These are phyloP conservation scores for Vaccinium darrowii DNA, from an alignment of 148 eudicot species.

Conservation along the genomic window DNA sequence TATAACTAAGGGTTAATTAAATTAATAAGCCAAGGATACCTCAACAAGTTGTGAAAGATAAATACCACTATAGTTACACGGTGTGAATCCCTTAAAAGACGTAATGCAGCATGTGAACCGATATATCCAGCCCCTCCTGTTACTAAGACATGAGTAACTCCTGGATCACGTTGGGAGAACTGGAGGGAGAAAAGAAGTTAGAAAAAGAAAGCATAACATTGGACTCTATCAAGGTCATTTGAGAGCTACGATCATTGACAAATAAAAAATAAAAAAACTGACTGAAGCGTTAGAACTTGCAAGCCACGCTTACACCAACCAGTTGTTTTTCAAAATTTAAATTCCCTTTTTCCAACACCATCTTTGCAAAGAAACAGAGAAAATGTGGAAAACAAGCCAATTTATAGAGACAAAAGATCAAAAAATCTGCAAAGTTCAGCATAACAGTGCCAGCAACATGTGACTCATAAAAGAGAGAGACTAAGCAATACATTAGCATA, in stretches of 20 bases:
- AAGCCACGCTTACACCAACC: neutral
- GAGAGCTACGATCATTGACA: neutral
- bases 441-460: neutral
- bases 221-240: neutral
- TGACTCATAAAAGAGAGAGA: neutral
- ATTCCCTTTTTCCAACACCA: neutral
- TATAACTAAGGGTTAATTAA: neutral
- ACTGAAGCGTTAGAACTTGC: neutral
- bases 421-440: neutral
- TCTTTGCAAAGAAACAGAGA: neutral
- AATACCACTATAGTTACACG: too few species aligned
- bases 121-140: too few species aligned
- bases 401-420: neutral
- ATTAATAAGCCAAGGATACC: neutral
- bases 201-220: neutral
- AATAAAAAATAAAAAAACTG: too few species aligned
- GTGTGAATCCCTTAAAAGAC: too few species aligned
- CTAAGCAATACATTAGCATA: neutral
- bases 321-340: neutral
- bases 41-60: neutral
- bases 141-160: too few species aligned
- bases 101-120: too few species aligned
- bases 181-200: neutral
- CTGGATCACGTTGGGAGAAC: too few species aligned
- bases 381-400: neutral